Base-by-base conservation (phyloP, 805 yeast genomes). In the Jamesozyma jinghongensis region DNA sequence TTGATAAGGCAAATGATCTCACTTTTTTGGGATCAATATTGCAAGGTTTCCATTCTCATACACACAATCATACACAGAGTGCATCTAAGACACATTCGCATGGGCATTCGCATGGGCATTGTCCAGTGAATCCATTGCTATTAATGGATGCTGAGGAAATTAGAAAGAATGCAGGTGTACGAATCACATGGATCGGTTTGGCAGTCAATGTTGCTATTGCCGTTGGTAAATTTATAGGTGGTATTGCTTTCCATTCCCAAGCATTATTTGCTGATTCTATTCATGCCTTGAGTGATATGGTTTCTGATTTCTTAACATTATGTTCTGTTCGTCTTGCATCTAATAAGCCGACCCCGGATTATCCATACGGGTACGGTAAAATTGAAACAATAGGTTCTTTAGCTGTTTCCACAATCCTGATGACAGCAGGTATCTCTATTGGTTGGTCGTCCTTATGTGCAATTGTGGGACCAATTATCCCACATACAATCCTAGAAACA, bases 241-340 rank as follows among this genome's bases (percentile, higher is more conserved):
- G 97, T 13, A 69, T 85, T 12, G 79, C 79, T 30, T 90, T 90
- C 73, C 95, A 92, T 59, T 92, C 97, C 0, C 96, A 87, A 59
- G 88, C 96, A 2, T 72, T 90, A 42, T 61, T 88, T 38, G 98
- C 98, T 1, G 98, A 90, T 63, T 88, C 97, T 1, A 80, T 86
- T 22, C 98, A 90, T 63, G 88, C 97, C 0, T 70, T 85, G 19
- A 80, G 92, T 37, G 98, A 90, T 62, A 69, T 88, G 69, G 74
- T 92, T 13, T 84, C 94, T 10, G 98, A 90, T 60, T 75, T 88
- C 37, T 67, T 92, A 49, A 90, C 98, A 0, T 68, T 90, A 42
- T 81, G 86, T 8, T 90, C 97, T 0, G 96, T 92, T 14, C 79
- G 85, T 32, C 76, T 82, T 32, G 81, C 94, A 8, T 62, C 71